phyloP scores from a whole-genome alignment of 495 filamentous ascomycete species.

The Lophiotrema nucula region DNA sequence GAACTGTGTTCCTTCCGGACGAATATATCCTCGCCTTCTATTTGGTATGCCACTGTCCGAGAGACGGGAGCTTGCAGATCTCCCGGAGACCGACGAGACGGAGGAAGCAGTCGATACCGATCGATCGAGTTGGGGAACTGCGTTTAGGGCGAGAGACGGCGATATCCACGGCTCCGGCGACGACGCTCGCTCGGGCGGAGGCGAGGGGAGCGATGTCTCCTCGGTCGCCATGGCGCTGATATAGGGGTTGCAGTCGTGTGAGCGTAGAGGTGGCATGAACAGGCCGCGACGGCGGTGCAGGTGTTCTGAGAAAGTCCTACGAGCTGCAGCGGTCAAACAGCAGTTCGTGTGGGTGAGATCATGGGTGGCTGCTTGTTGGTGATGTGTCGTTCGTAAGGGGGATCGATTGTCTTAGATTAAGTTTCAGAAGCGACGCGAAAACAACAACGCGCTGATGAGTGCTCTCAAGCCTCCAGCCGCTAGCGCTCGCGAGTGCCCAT shows the following conservation, averaged over 20 bases:
- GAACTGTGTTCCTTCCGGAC: slow-evolving; percentile 87
- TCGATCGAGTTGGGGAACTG: slow-evolving; percentile 64
- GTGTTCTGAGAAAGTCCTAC: background rate
- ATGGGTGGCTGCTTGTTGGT: background rate
- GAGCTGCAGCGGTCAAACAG: background rate
- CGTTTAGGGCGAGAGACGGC: slow-evolving; percentile 64
- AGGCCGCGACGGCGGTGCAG: background rate
- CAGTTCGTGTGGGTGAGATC: background rate
- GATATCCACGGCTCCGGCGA: slow-evolving; percentile 66
- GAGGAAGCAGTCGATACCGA: slow-evolving; percentile 77
- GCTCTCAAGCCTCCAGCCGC: background rate
- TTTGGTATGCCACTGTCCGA: slow-evolving; percentile 55
- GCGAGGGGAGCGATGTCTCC: slow-evolving; percentile 13
- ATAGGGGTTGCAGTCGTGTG: slow-evolving; percentile 1
- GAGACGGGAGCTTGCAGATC: slow-evolving; percentile 51
- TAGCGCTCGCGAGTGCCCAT: background rate
- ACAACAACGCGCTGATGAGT: slow-evolving; percentile 27
- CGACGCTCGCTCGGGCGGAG: slow-evolving; percentile 38
- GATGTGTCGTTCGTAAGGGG: background rate
- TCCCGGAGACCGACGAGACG: slow-evolving; percentile 61
- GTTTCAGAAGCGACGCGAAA: slow-evolving; percentile 24
- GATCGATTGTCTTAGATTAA: slow-evolving; percentile 1
- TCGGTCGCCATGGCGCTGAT: background rate
- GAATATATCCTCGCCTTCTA: slow-evolving; percentile 76
- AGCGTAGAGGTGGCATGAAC: background rate